Conservation (phyloP, 2,329 filamentous ascomycete genomes). For the Microcyclosporella mali region DNA sequence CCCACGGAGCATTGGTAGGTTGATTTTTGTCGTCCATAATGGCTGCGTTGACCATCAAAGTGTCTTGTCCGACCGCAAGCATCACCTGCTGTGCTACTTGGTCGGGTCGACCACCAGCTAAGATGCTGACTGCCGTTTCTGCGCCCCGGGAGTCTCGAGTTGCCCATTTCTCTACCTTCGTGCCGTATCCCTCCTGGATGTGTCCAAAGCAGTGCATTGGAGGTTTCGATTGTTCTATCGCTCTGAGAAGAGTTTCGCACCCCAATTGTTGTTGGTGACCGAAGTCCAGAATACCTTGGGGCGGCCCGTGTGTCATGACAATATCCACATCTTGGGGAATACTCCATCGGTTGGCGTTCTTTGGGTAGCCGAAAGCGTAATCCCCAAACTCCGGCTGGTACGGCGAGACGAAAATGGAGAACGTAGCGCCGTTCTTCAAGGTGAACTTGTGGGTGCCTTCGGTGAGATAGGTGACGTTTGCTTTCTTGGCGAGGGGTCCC, state of each 20-base stretch:
- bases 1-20: conserved; percentile 47
- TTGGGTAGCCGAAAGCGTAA: conserved; percentile 51
- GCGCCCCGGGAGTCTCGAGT: not conserved
- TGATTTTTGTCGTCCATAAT: conserved; percentile 47
- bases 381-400: conserved; percentile 48
- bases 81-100: not conserved
- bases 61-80: conserved; percentile 40
- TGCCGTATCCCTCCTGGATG: conserved; percentile 45
- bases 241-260: conserved; percentile 48
- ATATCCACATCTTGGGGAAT: conserved; percentile 29
- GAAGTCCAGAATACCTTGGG: conserved; percentile 22
- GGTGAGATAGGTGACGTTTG: conserved; percentile 48
- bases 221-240: conserved; percentile 45
- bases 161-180: conserved; percentile 6
- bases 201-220: conserved; percentile 55
- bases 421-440: conserved; percentile 41
- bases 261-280: conserved; percentile 30
- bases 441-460: conserved; percentile 45
- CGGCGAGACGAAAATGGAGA: conserved; percentile 48
- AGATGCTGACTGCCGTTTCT: not conserved
- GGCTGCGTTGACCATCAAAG: conserved; percentile 53
- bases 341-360: conserved; percentile 35
- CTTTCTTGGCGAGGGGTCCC: conserved; percentile 29
- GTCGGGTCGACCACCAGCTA: not conserved
- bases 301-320: conserved; percentile 36